Base-by-base conservation (phyloP, 352 stramenopile species). In the Pythium monospermum region DNA sequence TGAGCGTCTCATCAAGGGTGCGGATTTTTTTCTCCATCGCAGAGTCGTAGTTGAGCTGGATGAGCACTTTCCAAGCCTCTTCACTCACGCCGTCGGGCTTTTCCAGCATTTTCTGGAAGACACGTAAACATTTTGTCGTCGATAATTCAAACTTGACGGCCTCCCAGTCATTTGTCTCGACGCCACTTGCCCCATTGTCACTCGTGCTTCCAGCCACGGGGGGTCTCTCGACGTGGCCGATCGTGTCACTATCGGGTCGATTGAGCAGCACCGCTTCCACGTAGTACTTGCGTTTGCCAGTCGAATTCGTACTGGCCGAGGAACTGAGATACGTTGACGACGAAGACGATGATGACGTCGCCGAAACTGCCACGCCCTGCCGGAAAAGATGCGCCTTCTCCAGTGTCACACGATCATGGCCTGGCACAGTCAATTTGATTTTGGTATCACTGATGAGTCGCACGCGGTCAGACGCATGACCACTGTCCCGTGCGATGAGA, bases 1-100 rank as follows among this genome's bases (percentile, higher is more conserved):
- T 73, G 22, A 91, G 57, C 28, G 71, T 49, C 31, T 66, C 61
- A 38, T 88, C 85, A 16, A 94, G 55, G 16, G 75, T 85, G 19
- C 78, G 78, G 39, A 71, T 85, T 11, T 67, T 73, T 50, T 86
- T 89, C 56, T 88, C 80, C 71, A 91, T 87, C 21, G 59, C 33
- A 7, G 69, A 58, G 55, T 90, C 71, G 18, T 72, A 73, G 26
- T 70, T 67, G 12, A 94, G 54, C 26, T 91, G 56, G 41, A 86
- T 91, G 13, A 94, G 40, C 18, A 91, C 60, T 30, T 66, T 67
- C 60, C 54, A 73, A 22, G 74, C 76, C 64, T 87, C 82, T 56
- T 89, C 82, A 40, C 69, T 73, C 18, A 87, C 73, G 27, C 61
- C 67, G 26, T 68, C 60, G 4, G 57, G 57, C 25, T 72, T 71